Percentiles rank a stretch among this genome's conserved stretches.
Conservation (phyloP, 2,329 filamentous ascomycete genomes). For the Nemania abortiva region DNA sequence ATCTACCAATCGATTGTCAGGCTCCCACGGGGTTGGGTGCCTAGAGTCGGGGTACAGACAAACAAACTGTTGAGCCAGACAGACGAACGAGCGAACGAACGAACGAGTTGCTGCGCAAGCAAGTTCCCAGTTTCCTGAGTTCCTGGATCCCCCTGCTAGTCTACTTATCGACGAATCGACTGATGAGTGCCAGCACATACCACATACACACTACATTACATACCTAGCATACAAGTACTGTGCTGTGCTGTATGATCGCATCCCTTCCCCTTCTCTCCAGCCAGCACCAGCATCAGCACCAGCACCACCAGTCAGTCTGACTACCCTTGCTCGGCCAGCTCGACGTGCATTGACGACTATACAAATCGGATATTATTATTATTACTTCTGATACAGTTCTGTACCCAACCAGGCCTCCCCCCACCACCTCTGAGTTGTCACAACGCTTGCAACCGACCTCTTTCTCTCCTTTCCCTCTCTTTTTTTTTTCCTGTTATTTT, state of each 20-base stretch:
- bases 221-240: too few relatives aligned
- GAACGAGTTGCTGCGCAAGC: slow-evolving; percentile 32
- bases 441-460: slow-evolving; percentile 40
- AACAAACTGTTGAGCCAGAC: neutral
- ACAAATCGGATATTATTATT: slow-evolving; percentile 46
- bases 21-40: slow-evolving; percentile 27
- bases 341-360: slow-evolving; percentile 45
- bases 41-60: slow-evolving; percentile 35
- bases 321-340: slow-evolving; percentile 39
- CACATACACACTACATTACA: neutral
- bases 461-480: slow-evolving; percentile 36
- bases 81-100: slow-evolving; percentile 18
- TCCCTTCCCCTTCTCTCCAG: slow-evolving; percentile 33
- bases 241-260: slow-evolving; percentile 3
- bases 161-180: slow-evolving; percentile 30
- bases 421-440: slow-evolving; percentile 41
- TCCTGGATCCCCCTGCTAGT: slow-evolving; percentile 12
- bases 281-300: too few relatives aligned
- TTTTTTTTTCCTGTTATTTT: slow-evolving; percentile 13
- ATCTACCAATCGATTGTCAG: slow-evolving; percentile 9
- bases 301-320: too few relatives aligned
- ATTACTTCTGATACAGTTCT: slow-evolving; percentile 34
- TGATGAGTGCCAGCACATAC: slow-evolving; percentile 36
- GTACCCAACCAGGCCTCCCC: slow-evolving; percentile 42
- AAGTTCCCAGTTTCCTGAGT: slow-evolving; percentile 18